These are phyloP conservation scores for Sphagnum magellanicum DNA, from an alignment of 228 moss, liverwort and hornwort species.

Conservation along the genomic window DNA sequence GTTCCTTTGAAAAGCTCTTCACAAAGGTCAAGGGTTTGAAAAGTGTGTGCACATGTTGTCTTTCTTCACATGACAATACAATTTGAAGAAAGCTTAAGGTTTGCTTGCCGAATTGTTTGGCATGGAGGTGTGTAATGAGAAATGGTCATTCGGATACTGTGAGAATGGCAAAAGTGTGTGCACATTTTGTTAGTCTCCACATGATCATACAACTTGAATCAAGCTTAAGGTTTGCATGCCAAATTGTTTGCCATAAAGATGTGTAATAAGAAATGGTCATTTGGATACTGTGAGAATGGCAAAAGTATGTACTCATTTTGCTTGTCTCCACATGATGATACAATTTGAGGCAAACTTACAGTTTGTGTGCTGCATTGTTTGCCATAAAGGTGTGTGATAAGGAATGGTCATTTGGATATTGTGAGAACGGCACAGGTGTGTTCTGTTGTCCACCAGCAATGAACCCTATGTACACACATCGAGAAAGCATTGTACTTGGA, in stretches of 20 bases:
- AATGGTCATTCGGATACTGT: no score
- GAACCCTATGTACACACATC: slow-evolving; percentile 91
- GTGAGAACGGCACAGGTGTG: slow-evolving; percentile 79
- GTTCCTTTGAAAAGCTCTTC: neutral
- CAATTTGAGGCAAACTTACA: neutral
- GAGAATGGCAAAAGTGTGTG: no score
- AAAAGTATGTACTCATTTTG: no score
- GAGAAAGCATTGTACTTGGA: slow-evolving; percentile 73
- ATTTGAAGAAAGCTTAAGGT: neutral
- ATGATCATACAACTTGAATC: no score
- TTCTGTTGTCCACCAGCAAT: slow-evolving; percentile 71
- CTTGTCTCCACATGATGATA: neutral
- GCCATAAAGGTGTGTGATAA: slow-evolving; percentile 49
- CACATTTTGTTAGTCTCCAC: no score
- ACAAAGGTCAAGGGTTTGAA: neutral
- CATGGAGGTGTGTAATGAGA: no score
- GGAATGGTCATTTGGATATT: slow-evolving; percentile 94
- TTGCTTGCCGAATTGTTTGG: no score
- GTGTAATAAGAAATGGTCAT: no score
- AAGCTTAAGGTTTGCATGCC: no score
- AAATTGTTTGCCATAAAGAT: no score
- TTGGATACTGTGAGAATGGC: no score
- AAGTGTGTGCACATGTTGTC: neutral
- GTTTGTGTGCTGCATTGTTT: neutral
- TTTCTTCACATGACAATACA: neutral